Conservation (phyloP, 2,329 filamentous ascomycete species). For the Alternaria gansuensis region DNA sequence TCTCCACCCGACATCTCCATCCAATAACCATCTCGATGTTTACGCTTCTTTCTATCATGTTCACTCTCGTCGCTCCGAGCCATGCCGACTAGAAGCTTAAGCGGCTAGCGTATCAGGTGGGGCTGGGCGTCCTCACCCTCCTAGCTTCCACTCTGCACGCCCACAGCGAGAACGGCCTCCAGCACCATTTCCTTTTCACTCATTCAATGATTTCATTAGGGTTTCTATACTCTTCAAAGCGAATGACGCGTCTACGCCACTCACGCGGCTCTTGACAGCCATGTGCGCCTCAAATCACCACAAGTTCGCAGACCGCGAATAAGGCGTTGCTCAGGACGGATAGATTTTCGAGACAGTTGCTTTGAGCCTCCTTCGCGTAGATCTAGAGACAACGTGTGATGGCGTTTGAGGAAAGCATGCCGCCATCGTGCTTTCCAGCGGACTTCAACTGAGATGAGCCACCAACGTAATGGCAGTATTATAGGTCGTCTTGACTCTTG, state of each 20-base stretch:
- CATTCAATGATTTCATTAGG: not conserved
- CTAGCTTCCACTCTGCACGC: not conserved
- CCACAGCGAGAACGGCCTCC: not conserved
- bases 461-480: not conserved
- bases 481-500: not conserved
- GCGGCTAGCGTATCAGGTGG: not conserved
- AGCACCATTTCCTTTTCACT: not conserved
- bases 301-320: not conserved
- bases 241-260: slow-evolving; percentile 1
- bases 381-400: slow-evolving; percentile 29
- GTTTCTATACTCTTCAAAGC: not conserved
- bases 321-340: slow-evolving; percentile 5
- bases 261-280: not conserved
- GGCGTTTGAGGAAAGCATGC: slow-evolving; percentile 16
- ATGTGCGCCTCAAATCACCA: not conserved
- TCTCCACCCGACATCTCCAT: not conserved
- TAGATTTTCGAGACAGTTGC: slow-evolving; percentile 14
- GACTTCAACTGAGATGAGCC: slow-evolving; percentile 6
- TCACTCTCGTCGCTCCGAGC: not conserved
- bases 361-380: slow-evolving; percentile 20
- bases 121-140: not conserved
- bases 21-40: not conserved
- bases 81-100: not conserved
- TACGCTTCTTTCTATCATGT: not conserved
- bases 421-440: slow-evolving; percentile 31